Conservation (phyloP, 768 basidiomycete genomes). For the Psilocybe cubensis region DNA sequence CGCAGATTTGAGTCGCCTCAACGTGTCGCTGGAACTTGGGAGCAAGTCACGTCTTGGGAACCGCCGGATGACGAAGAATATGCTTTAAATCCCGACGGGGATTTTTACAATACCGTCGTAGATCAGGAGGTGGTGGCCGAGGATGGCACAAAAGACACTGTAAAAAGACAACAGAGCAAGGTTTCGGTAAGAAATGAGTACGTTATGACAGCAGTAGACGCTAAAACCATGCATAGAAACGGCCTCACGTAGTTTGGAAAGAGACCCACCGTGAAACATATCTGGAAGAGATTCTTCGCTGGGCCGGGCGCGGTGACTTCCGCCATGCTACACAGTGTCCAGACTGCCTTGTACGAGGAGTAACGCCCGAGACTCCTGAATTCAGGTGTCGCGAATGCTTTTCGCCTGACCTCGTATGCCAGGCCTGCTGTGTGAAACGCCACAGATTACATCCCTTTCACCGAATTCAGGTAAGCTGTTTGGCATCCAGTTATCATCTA, state of each 20-base stretch:
- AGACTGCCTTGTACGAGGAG: slow-evolving; percentile 2
- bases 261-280: background rate
- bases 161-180: background rate
- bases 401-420: background rate
- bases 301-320: slow-evolving; percentile 10
- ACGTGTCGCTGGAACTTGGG: background rate
- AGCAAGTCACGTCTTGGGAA: background rate
- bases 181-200: background rate
- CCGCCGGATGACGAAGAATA: background rate
- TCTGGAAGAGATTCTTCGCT: background rate
- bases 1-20: too few species aligned
- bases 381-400: slow-evolving; percentile 7
- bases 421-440: background rate
- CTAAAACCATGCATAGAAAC: background rate
- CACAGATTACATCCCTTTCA: slow-evolving; percentile 8
- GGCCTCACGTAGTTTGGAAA: background rate
- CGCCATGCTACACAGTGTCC: background rate
- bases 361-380: background rate
- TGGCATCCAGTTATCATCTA: background rate
- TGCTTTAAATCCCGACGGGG: background rate
- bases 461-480: slow-evolving; percentile 8
- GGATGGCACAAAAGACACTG: background rate
- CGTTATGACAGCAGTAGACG: too few species aligned
- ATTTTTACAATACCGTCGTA: background rate
- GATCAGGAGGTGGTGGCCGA: background rate